Conservation (phyloP, 176 grass and related monocot species). For the maize (Zea mays) region Zm-B73-REFERENCE-NAM-5.0 NC_050100.1:12272001-12272500, state of each 20-base stretch:
- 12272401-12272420: constrained; percentile 10
- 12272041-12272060: constrained; percentile 34
- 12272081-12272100: not conserved
- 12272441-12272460: not conserved
- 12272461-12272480: not conserved
- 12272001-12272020: constrained; percentile 54
- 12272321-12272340: constrained; percentile 86
- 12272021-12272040: constrained; percentile 81
- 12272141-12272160: not conserved
- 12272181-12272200: not conserved
- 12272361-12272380: constrained; percentile 45
- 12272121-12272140: not conserved
- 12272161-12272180: not conserved
- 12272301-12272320: constrained; percentile 77
- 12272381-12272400: not conserved
- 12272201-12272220: not conserved
- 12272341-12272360: constrained; percentile 97
- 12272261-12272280: too few species aligned
- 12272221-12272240: not conserved
- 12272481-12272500: too few species aligned
- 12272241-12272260: too few species aligned
- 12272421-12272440: constrained; percentile 14
- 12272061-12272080: not conserved
- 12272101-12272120: not conserved
- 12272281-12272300: constrained; percentile 23